A percentile compares a stretch with the other conserved stretches of the same genome.
Conservation (phyloP, 208 protist genomes). For the Trypanosoma conorhini region DNA sequence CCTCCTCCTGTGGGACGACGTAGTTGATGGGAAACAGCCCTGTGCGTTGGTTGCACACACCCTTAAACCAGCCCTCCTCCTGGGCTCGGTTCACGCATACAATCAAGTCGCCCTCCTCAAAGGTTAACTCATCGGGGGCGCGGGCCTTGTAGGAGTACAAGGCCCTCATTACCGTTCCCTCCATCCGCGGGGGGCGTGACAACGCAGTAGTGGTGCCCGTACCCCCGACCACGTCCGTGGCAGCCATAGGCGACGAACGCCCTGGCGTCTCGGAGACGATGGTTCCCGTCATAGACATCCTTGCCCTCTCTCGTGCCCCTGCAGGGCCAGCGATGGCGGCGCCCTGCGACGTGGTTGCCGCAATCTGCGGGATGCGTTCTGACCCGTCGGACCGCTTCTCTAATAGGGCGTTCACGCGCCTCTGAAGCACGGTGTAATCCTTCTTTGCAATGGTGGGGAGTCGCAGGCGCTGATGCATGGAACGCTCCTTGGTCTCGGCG, state of each 20-base stretch:
- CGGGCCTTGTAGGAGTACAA: constrained; percentile 78
- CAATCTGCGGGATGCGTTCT: background rate
- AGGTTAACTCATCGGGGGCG: constrained; percentile 85
- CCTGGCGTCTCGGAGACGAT: background rate
- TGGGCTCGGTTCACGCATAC: constrained; percentile 69
- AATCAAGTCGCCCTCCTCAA: constrained; percentile 73
- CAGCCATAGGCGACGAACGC: background rate
- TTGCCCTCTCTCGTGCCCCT: background rate
- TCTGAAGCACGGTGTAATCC: constrained; percentile 43
- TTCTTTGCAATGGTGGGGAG: constrained; percentile 16
- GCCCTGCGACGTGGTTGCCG: background rate
- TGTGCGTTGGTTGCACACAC: constrained; percentile 87
- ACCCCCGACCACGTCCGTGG: background rate
- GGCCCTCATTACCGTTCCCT: constrained; percentile 69
- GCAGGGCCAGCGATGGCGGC: background rate
- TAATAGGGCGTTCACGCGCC: constrained; percentile 54
- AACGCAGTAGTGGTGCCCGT: background rate
- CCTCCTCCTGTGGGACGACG: constrained; percentile 34
- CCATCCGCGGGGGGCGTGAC: constrained; percentile 37
- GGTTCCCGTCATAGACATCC: background rate
- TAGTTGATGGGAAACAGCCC: constrained; percentile 92
- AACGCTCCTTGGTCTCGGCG: constrained; percentile 2
- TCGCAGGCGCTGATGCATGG: background rate
- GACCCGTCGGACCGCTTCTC: constrained; percentile 16
- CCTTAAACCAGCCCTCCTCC: constrained; percentile 92